Evolutionary conservation across 2,329 filamentous ascomycete species (phyloP).

Genomic region (Cladosporium sp.): DNA sequence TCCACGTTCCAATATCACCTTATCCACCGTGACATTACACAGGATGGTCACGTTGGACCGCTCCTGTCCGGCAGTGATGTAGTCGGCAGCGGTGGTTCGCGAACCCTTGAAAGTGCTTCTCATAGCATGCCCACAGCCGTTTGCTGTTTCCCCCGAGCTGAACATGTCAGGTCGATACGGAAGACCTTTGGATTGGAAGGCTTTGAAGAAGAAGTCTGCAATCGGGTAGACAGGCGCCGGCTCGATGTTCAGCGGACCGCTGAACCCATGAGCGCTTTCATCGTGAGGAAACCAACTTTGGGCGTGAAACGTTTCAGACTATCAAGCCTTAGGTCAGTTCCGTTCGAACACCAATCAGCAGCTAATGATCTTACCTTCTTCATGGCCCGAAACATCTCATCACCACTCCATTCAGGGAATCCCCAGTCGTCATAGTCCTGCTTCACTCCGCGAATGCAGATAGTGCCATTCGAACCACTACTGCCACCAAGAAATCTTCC

Average conservation of each 20-base stretch:
- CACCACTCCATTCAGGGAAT: constrained; percentile 27
- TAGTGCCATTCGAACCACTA: constrained; percentile 42
- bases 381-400: constrained; percentile 29
- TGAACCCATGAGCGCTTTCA: constrained; percentile 21
- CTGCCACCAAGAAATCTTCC: constrained; percentile 42
- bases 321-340: background rate
- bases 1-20: constrained; percentile 57
- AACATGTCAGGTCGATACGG: constrained; percentile 28
- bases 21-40: constrained; percentile 48
- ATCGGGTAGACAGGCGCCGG: constrained; percentile 41
- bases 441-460: constrained; percentile 40
- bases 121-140: constrained; percentile 54
- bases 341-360: background rate
- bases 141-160: constrained; percentile 41
- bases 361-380: constrained; percentile 17
- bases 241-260: constrained; percentile 25
- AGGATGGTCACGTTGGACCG: constrained; percentile 45
- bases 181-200: constrained; percentile 24
- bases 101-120: constrained; percentile 51
- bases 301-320: constrained; percentile 25
- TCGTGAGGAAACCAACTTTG: constrained; percentile 25
- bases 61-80: constrained; percentile 39
- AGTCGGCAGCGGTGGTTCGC: constrained; percentile 53
- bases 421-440: constrained; percentile 38
- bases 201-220: constrained; percentile 22